Base-by-base conservation (phyloP, 2,329 filamentous ascomycete species). In the Fusarium luffae region DNA sequence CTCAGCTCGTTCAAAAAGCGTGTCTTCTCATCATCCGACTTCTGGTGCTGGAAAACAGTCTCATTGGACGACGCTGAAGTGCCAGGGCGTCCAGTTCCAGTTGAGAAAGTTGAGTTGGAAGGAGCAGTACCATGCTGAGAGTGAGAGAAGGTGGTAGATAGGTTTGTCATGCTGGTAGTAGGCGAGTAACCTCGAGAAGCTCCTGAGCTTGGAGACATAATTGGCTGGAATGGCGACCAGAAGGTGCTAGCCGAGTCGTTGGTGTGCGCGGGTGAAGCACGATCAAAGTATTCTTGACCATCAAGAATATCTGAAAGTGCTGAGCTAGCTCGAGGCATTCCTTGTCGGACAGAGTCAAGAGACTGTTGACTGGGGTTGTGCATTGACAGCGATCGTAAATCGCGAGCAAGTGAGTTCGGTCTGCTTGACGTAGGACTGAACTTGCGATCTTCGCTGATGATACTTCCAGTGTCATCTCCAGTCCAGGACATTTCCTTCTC, bases 181-280 rank as follows among this genome's bases (percentile, higher is more conserved):
- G 89, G 88, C 8, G 89, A 90, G 63, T 89, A 88, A 1, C 85
- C 84, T 56, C 87, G 82, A 1, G 88, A 87, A 0, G 86, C 77
- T 79, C 85, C 81, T 77, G 93, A 77, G 81, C 90, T 77, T 0
- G 89, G 87, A 3, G 91, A 89, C 65, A 90, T 86, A 1, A 88
- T 85, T 0, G 89, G 89, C 63, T 93, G 91, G 72, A 95, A 94
- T 0, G 93, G 93, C 4, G 94, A 97, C 93, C 94, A 98, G 77
- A 95, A 97, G 0, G 93, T 96, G 18, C 89, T 89, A 25, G 87
- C 86, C 0, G 93, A 91, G 73, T 96, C 93, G 62, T 91, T 90
- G 0, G 91, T 90, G 44, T 92, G 83, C 1, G 91, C 85, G 0
- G 91, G 90, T 19, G 90, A 93, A 4, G 86, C 85, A 73, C 87